Conservation (phyloP, 352 stramenopile species). For the Globisporangium orthogonon region DNA sequence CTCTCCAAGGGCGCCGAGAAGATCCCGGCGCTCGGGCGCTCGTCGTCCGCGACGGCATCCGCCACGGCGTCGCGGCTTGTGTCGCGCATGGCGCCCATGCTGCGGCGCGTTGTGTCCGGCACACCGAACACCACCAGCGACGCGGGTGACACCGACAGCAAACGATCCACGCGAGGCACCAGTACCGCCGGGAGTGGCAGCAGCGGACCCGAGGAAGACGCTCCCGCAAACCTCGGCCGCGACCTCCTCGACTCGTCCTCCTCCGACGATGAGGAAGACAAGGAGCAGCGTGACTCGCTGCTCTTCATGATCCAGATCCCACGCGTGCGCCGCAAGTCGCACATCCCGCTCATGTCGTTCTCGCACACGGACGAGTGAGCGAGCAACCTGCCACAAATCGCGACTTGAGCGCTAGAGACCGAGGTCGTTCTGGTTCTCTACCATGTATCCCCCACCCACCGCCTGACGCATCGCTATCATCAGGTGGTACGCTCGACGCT, state of each 20-base stretch:
- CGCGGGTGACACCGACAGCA: not conserved
- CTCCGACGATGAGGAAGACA: conserved; percentile 8
- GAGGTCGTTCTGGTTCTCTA: no score
- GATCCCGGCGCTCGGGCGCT: conserved; percentile 10
- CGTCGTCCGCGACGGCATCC: conserved; percentile 22
- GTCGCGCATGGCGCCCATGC: conserved; percentile 56
- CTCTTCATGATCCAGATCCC: conserved; percentile 66
- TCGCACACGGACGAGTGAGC: conserved; percentile 22
- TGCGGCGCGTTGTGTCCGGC: conserved; percentile 19
- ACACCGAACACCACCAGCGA: conserved; percentile 1
- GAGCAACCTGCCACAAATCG: not conserved
- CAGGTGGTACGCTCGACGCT: not conserved
- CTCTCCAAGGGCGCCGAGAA: conserved; percentile 19
- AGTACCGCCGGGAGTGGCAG: not conserved
- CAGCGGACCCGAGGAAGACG: conserved; percentile 1
- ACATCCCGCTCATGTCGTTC: conserved; percentile 47
- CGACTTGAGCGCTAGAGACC: no score
- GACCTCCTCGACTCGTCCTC: conserved; percentile 24
- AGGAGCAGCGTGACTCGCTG: conserved; percentile 54
- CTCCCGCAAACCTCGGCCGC: not conserved
- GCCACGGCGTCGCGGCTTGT: conserved; percentile 41
- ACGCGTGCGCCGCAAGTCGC: conserved; percentile 33
- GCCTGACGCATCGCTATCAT: not conserved
- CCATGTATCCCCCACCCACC: not conserved
- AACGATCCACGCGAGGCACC: not conserved